Evolutionary conservation across 345 rosid species (phyloP).

Genomic region (Ceriops decandra): DNA sequence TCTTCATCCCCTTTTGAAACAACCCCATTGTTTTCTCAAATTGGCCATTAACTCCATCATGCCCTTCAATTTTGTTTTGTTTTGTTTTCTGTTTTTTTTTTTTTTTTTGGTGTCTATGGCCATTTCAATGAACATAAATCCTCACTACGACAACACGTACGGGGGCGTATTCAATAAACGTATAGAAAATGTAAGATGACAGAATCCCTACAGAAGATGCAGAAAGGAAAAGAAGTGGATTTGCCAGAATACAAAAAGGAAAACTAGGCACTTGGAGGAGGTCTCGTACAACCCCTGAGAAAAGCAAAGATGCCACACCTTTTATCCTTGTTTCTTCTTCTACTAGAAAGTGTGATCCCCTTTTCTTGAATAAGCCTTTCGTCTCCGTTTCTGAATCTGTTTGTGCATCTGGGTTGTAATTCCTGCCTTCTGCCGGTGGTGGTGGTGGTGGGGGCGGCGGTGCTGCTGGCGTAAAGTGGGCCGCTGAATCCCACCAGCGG

Average conservation of each 20-base stretch:
- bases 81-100: too few relatives aligned
- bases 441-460: too few relatives aligned
- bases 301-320: background rate
- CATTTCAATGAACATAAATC: too few relatives aligned
- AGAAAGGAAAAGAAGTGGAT: background rate
- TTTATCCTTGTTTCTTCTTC: constrained; percentile 2
- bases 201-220: background rate
- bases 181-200: background rate
- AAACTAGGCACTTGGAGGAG: constrained; percentile 1
- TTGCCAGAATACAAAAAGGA: background rate
- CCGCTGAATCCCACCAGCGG: background rate
- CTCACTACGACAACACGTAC: too few relatives aligned
- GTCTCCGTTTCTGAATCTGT: background rate
- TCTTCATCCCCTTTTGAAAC: too few relatives aligned
- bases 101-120: too few relatives aligned
- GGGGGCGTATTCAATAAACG: too few relatives aligned
- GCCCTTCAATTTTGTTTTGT: too few relatives aligned
- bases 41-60: too few relatives aligned
- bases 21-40: too few relatives aligned
- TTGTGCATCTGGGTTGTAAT: background rate
- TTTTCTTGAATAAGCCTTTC: background rate
- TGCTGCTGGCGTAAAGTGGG: background rate
- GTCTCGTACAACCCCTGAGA: constrained; percentile 5
- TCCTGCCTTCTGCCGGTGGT: background rate
- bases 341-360: background rate